phyloP scores from a whole-genome alignment of 106 monocot species.

The Phalaenopsis aphrodite region DNA sequence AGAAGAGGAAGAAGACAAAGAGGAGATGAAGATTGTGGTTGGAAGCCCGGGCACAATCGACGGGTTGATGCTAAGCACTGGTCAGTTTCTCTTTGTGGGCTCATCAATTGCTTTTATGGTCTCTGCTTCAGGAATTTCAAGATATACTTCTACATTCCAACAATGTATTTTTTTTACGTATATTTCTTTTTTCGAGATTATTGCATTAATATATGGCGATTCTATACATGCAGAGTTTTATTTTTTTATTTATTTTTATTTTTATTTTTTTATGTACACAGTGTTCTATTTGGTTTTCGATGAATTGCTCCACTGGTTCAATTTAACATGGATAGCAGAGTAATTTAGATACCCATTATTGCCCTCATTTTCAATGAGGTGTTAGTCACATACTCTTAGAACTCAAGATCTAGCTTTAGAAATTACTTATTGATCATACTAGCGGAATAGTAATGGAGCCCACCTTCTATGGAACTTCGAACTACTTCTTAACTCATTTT shows the following conservation, averaged over 20 bases:
- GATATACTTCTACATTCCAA: conserved; percentile 7
- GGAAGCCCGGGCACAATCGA: conserved; percentile 36
- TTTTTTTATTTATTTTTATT: no score
- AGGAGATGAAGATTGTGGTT: conserved; percentile 30
- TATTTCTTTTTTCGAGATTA: not conserved
- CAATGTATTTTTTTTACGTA: not conserved
- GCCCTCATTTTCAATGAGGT: no score
- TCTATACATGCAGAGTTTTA: no score
- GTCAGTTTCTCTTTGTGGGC: conserved; percentile 30
- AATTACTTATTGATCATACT: no score
- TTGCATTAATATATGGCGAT: not conserved
- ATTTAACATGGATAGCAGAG: not conserved
- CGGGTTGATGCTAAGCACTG: conserved; percentile 29
- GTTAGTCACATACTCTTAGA: no score
- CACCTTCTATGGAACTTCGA: no score
- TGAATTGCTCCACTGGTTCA: not conserved
- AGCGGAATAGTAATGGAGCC: no score
- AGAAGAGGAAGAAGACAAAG: not conserved
- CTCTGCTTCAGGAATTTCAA: conserved; percentile 18
- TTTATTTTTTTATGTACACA: no score
- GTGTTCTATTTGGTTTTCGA: not conserved
- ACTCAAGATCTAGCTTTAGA: no score
- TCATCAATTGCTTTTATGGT: conserved; percentile 32
- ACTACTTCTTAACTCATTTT: no score
- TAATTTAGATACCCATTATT: no score